Evolutionary conservation across 495 filamentous ascomycete species (phyloP).

Genomic region (Tuber borchii): DNA sequence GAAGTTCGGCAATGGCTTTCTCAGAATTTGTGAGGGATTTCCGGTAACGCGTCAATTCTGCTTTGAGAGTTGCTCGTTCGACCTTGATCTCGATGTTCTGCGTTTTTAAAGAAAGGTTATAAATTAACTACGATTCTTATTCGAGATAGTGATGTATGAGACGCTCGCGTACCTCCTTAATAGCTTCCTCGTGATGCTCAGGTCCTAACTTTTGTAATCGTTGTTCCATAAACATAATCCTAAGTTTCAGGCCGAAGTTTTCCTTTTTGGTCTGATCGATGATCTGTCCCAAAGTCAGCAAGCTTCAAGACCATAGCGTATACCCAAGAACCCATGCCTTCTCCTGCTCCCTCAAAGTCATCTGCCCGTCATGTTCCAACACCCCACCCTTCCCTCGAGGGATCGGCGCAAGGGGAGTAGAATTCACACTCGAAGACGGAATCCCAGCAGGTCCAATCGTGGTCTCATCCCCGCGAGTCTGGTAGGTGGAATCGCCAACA

Average conservation of each 20-base stretch:
- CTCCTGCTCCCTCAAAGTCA: slow-evolving; percentile 89
- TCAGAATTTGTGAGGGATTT: slow-evolving; percentile 73
- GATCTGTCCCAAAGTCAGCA: slow-evolving; percentile 45
- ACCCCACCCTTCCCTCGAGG: slow-evolving; percentile 54
- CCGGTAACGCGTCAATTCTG: slow-evolving; percentile 73
- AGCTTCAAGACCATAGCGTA: not conserved
- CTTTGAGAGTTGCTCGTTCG: slow-evolving; percentile 75
- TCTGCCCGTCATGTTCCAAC: slow-evolving; percentile 70
- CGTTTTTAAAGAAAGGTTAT: slow-evolving; percentile 11
- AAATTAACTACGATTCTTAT: not conserved
- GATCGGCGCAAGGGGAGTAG: slow-evolving; percentile 69
- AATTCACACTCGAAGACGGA: slow-evolving; percentile 69
- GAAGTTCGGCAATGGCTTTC: slow-evolving; percentile 68
- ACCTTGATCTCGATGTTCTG: slow-evolving; percentile 89
- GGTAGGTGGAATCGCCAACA: slow-evolving; percentile 49
- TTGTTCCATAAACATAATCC: slow-evolving; percentile 74
- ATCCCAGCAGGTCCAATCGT: slow-evolving; percentile 38
- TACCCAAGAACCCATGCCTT: slow-evolving; percentile 50
- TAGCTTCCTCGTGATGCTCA: slow-evolving; percentile 72
- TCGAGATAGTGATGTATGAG: not conserved
- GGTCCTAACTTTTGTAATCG: slow-evolving; percentile 76
- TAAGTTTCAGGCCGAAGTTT: slow-evolving; percentile 72
- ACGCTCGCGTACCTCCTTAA: slow-evolving; percentile 56
- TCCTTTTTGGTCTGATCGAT: slow-evolving; percentile 95
- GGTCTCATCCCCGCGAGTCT: slow-evolving; percentile 49